Conservation (phyloP, 345 rosid genomes). For the Moringa oleifera region DNA sequence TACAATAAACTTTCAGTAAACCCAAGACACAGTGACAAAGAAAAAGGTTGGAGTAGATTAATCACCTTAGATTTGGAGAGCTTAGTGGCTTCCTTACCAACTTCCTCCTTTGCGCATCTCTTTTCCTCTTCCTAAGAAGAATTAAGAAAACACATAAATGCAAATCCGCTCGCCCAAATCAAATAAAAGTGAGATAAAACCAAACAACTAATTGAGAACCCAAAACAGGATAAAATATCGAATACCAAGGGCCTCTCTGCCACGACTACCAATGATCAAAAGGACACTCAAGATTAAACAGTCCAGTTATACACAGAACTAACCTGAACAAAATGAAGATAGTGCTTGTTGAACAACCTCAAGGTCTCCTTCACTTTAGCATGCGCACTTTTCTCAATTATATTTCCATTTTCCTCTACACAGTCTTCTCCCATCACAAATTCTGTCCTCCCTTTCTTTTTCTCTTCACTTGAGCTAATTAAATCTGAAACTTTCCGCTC, state of each 20-base stretch:
- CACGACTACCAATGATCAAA: too few species aligned
- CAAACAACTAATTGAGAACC: not conserved
- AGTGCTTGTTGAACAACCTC: conserved; percentile 75
- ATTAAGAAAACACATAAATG: conserved; percentile 7
- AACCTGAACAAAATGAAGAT: conserved; percentile 83
- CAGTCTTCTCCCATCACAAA: conserved; percentile 1
- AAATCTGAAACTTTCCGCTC: not conserved
- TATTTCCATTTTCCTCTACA: conserved; percentile 2
- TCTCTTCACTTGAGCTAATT: not conserved
- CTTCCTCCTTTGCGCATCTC: conserved; percentile 33
- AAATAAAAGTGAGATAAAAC: not conserved
- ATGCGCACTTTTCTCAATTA: conserved; percentile 40
- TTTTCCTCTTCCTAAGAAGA: conserved; percentile 52
- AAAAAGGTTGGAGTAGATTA: too few species aligned
- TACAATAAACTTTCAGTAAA: too few species aligned
- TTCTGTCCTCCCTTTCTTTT: not conserved
- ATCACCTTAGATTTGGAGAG: conserved; percentile 30
- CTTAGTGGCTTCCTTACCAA: conserved; percentile 19
- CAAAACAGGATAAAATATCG: not conserved
- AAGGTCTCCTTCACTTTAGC: conserved; percentile 59
- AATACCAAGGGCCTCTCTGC: too few species aligned
- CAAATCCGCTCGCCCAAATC: not conserved
- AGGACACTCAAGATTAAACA: not conserved
- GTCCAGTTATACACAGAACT: not conserved
- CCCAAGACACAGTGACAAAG: too few species aligned